Evolutionary conservation across 2,329 filamentous ascomycete species (phyloP).

Genomic region (Iodosphaeria phyllophila): DNA sequence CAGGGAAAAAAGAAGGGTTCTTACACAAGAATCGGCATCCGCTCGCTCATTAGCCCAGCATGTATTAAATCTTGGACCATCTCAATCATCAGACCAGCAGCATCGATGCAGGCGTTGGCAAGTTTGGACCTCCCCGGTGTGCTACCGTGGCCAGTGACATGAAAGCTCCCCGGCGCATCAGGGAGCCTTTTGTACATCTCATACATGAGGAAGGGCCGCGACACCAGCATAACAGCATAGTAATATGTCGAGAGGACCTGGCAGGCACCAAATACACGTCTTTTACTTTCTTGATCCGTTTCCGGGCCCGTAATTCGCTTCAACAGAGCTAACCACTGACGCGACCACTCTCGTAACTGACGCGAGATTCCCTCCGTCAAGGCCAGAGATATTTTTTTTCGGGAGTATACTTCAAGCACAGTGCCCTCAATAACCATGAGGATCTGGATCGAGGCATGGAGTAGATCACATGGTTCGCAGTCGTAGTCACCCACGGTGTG

Average conservation of each 20-base stretch:
- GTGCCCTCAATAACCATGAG: constrained; percentile 30
- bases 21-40: constrained; percentile 30
- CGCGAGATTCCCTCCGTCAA: constrained; percentile 33
- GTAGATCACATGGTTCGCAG: constrained; percentile 22
- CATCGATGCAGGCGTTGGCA: constrained; percentile 35
- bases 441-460: constrained; percentile 33
- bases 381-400: constrained; percentile 30
- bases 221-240: constrained; percentile 37
- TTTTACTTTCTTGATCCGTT: background rate
- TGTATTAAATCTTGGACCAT: constrained; percentile 24
- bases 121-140: constrained; percentile 25
- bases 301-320: background rate
- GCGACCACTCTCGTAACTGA: constrained; percentile 31
- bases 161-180: constrained; percentile 10
- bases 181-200: constrained; percentile 27
- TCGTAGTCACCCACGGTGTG: constrained; percentile 15
- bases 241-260: constrained; percentile 34
- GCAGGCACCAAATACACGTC: constrained; percentile 24
- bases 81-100: constrained; percentile 33
- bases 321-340: constrained; percentile 22
- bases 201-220: constrained; percentile 35
- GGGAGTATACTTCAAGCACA: constrained; percentile 31
- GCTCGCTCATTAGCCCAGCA: constrained; percentile 18
- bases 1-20: constrained; percentile 5
- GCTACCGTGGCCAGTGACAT: background rate